Conservation (phyloP, 768 basidiomycete species). For the Glaciozyma martinii region DNA sequence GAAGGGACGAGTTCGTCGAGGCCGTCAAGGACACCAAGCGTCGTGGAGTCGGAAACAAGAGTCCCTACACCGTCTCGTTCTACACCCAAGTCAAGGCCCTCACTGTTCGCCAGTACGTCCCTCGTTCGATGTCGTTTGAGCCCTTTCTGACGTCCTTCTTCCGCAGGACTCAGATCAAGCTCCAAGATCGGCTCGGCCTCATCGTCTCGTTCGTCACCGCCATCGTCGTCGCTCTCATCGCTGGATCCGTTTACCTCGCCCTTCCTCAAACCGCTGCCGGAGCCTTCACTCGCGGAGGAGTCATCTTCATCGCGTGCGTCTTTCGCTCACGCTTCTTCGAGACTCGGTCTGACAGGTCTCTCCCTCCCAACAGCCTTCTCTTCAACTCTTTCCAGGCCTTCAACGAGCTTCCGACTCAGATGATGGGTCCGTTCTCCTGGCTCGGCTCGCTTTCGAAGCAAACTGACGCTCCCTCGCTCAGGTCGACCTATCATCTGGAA, state of each 20-base stretch:
- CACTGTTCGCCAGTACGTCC: conserved; percentile 51
- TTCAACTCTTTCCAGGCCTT: conserved; percentile 52
- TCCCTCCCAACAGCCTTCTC: conserved; percentile 16
- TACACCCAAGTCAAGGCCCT: conserved; percentile 61
- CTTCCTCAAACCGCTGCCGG: conserved; percentile 65
- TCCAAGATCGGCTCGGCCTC: conserved; percentile 69
- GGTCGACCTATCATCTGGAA: neutral
- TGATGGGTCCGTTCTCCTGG: conserved; percentile 46
- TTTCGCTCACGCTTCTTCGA: conserved; percentile 26
- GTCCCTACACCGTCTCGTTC: conserved; percentile 73
- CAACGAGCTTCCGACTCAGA: conserved; percentile 46
- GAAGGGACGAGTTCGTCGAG: conserved; percentile 62
- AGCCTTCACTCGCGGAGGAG: conserved; percentile 48
- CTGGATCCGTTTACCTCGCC: conserved; percentile 49
- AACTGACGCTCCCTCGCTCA: too few relatives aligned
- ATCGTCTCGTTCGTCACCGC: conserved; percentile 14
- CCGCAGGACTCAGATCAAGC: conserved; percentile 44
- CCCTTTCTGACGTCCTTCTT: neutral
- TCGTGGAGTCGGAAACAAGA: conserved; percentile 41
- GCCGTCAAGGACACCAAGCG: conserved; percentile 51
- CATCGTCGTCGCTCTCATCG: conserved; percentile 34
- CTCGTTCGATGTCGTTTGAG: neutral
- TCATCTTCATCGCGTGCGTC: conserved; percentile 45
- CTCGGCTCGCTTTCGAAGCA: conserved; percentile 18
- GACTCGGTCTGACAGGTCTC: neutral